Percentiles rank a stretch among this genome's conserved stretches.
Conservation (phyloP, 1,284 basidiomycete species). For the Porogramme epimiltina region DNA sequence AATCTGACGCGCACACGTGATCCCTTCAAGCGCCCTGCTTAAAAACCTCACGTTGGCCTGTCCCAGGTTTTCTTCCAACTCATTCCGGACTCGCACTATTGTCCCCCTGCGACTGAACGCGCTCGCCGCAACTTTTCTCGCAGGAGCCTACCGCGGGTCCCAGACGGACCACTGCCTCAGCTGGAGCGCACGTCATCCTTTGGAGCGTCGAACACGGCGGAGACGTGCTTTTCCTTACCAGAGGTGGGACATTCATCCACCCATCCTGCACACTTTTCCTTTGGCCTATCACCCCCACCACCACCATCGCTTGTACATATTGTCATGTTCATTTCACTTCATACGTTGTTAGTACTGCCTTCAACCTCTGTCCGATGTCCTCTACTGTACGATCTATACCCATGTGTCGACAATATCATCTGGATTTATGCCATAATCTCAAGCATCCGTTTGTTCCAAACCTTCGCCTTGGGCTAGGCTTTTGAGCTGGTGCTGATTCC, state of each 20-base stretch:
- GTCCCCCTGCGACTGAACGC: conserved; percentile 41
- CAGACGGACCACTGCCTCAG: conserved; percentile 38
- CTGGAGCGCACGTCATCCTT: conserved; percentile 40
- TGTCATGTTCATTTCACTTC: no score
- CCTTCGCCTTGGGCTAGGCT: no score
- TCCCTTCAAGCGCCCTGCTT: not conserved
- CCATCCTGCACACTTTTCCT: not conserved
- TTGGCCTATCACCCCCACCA: not conserved
- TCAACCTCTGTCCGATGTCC: no score
- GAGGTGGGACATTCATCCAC: conserved; percentile 26
- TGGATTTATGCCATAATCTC: no score
- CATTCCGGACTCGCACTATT: conserved; percentile 48
- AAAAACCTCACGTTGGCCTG: not conserved
- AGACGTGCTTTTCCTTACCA: conserved; percentile 53
- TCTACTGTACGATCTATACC: no score
- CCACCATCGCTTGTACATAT: not conserved
- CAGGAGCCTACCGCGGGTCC: conserved; percentile 52
- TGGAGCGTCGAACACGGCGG: conserved; percentile 20
- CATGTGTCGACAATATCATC: no score
- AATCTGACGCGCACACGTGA: not conserved
- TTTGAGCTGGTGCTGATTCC: no score
- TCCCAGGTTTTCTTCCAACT: conserved; percentile 26
- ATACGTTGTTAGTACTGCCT: no score
- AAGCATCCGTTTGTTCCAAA: no score
- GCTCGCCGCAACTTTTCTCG: conserved; percentile 25